These are phyloP conservation scores for Talinum fruticosum DNA, from an alignment of 148 eudicot species.

Conservation along the genomic window DNA sequence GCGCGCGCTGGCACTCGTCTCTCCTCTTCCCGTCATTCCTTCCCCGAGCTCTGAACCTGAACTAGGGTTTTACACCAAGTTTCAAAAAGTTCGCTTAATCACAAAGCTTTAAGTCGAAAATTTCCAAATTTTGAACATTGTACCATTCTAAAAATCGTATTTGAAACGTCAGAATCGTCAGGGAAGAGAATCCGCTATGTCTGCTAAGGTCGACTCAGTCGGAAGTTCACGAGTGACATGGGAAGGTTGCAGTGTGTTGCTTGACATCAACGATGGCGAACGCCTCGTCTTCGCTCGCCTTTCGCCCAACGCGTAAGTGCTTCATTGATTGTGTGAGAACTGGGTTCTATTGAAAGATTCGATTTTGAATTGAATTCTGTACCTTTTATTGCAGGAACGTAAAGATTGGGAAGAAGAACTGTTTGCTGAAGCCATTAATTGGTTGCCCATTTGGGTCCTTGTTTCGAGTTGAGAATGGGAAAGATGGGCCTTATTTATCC, in stretches of 20 bases:
- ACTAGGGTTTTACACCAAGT: background rate
- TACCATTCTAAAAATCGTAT: background rate
- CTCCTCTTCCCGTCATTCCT: background rate
- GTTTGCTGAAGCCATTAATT: slow-evolving; percentile 66
- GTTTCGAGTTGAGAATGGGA: slow-evolving; percentile 67
- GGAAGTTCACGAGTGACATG: slow-evolving; percentile 60
- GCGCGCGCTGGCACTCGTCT: background rate
- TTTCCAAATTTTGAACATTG: background rate
- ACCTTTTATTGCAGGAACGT: slow-evolving; percentile 47
- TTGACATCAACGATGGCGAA: slow-evolving; percentile 91
- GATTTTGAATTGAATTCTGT: background rate
- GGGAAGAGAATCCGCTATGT: background rate
- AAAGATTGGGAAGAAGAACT: slow-evolving; percentile 71
- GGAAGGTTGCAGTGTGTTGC: slow-evolving; percentile 93
- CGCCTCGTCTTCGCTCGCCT: slow-evolving; percentile 88
- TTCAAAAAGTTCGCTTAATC: background rate
- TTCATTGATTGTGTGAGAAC: background rate
- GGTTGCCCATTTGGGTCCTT: slow-evolving; percentile 84
- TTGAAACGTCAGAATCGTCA: background rate
- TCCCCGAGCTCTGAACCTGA: background rate
- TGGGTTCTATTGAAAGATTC: background rate
- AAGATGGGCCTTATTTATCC: slow-evolving; percentile 60
- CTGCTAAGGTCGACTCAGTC: slow-evolving; percentile 18
- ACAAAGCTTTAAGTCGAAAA: background rate
- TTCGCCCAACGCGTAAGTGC: slow-evolving; percentile 60